A percentile compares a stretch with the other conserved stretches of the same genome.
These are phyloP conservation scores for Jamesozyma lodderae DNA, from an alignment of 805 yeast genomes.

Conservation along the genomic window DNA sequence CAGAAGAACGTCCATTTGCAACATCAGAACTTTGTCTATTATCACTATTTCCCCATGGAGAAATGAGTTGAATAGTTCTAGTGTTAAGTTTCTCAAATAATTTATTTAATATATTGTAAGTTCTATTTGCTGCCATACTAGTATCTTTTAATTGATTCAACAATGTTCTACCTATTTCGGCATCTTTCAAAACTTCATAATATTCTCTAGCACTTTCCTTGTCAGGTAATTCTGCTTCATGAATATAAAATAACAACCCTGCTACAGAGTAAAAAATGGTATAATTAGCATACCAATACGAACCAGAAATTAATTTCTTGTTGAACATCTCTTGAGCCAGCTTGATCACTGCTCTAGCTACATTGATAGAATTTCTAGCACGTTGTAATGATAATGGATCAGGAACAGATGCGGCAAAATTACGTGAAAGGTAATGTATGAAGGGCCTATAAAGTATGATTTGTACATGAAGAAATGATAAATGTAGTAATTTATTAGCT, in stretches of 20 bases:
- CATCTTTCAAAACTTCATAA: conserved; percentile 56
- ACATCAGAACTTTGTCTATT: too few relatives aligned
- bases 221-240: conserved; percentile 39
- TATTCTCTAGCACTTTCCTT: conserved; percentile 41
- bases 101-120: conserved; percentile 71
- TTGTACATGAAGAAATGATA: conserved; percentile 71
- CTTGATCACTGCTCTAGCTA: conserved; percentile 71
- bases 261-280: conserved; percentile 91
- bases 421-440: conserved; percentile 55
- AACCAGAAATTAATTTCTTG: conserved; percentile 65
- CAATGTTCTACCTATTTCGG: conserved; percentile 71
- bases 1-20: too few relatives aligned
- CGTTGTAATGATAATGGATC: conserved; percentile 47
- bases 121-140: conserved; percentile 70
- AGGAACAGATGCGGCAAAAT: conserved; percentile 33
- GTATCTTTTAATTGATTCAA: conserved; percentile 62
- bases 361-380: conserved; percentile 77
- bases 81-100: conserved; percentile 70
- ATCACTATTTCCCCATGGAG: conserved; percentile 4
- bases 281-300: conserved; percentile 91
- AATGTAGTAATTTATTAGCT: conserved; percentile 67
- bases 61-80: conserved; percentile 47
- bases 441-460: conserved; percentile 83
- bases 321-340: conserved; percentile 73
- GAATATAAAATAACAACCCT: conserved; percentile 74